These are phyloP conservation scores for Pythium graminicola DNA, from an alignment of 352 stramenopile species.

Conservation along the genomic window DNA sequence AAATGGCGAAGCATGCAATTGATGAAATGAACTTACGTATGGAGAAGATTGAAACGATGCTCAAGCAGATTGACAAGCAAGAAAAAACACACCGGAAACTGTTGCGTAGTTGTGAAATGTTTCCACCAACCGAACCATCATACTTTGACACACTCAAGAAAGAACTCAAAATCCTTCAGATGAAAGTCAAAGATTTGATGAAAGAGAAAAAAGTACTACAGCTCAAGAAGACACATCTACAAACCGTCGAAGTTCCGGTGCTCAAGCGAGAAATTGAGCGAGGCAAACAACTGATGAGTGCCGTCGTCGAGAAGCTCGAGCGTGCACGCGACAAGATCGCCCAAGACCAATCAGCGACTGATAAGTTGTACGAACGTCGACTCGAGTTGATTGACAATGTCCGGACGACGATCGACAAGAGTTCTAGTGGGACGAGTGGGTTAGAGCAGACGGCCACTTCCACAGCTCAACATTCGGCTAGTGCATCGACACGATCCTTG, in stretches of 20 bases:
- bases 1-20: slow-evolving; percentile 68
- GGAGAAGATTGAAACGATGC: slow-evolving; percentile 57
- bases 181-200: slow-evolving; percentile 61
- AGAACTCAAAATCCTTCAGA: slow-evolving; percentile 54
- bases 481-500: slow-evolving; percentile 43
- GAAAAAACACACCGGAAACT: slow-evolving; percentile 69
- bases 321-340: slow-evolving; percentile 50
- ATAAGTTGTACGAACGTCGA: slow-evolving; percentile 60
- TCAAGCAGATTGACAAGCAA: slow-evolving; percentile 59
- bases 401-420: slow-evolving; percentile 23
- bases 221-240: slow-evolving; percentile 55
- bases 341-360: slow-evolving; percentile 56
- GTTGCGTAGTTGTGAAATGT: slow-evolving; percentile 55
- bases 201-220: slow-evolving; percentile 63
- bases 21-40: slow-evolving; percentile 69
- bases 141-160: slow-evolving; percentile 70
- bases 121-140: slow-evolving; percentile 40
- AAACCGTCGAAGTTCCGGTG: slow-evolving; percentile 47
- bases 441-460: slow-evolving; percentile 24
- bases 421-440: slow-evolving; percentile 1
- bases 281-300: slow-evolving; percentile 57
- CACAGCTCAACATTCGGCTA: slow-evolving; percentile 26
- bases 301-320: slow-evolving; percentile 64
- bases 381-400: slow-evolving; percentile 73
- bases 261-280: slow-evolving; percentile 43